Conservation (phyloP, 352 stramenopile genomes). For the Pythium guiyangense region DNA sequence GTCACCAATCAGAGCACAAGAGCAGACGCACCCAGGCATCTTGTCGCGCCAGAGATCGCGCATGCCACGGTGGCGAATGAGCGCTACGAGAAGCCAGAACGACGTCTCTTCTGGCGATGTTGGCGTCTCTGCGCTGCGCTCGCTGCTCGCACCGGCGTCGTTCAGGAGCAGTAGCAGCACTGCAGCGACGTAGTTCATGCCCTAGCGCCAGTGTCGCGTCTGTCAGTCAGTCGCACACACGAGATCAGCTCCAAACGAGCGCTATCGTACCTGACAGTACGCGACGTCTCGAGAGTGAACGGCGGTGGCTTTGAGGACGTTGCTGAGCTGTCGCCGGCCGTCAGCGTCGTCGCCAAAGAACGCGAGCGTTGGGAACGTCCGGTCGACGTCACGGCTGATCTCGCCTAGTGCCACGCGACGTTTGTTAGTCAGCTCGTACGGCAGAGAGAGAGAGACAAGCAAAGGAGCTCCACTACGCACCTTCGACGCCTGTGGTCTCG, state of each 20-base stretch:
- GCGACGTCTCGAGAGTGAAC: slow-evolving; percentile 48
- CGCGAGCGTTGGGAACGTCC: slow-evolving; percentile 54
- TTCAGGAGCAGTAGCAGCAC: slow-evolving; percentile 50
- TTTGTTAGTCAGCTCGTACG: too few species aligned
- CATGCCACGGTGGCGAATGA: slow-evolving; percentile 57
- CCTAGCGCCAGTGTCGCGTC: slow-evolving; percentile 19
- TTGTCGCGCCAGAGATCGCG: slow-evolving; percentile 65
- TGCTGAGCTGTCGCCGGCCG: slow-evolving; percentile 51
- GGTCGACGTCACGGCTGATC: slow-evolving; percentile 65
- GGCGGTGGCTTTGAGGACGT: slow-evolving; percentile 69
- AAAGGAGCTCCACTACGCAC: too few species aligned
- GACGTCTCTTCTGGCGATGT: slow-evolving; percentile 37
- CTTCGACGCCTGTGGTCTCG: slow-evolving; percentile 56
- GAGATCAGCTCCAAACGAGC: too few species aligned
- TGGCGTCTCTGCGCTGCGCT: slow-evolving; percentile 1
- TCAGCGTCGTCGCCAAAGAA: slow-evolving; percentile 50
- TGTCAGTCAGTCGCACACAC: too few species aligned
- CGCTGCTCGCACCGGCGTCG: neutral
- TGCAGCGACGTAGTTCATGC: slow-evolving; percentile 85
- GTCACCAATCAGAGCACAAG: neutral
- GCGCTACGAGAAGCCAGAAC: slow-evolving; percentile 57
- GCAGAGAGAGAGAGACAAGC: too few species aligned
- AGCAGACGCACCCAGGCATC: slow-evolving; percentile 60
- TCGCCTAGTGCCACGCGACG: slow-evolving; percentile 30
- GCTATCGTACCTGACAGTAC: slow-evolving; percentile 64